A percentile compares a stretch with the other conserved stretches of the same genome.
These are phyloP conservation scores for Xerocomus amazonicus DNA, from an alignment of 1,284 basidiomycete genomes.

Conservation along the genomic window DNA sequence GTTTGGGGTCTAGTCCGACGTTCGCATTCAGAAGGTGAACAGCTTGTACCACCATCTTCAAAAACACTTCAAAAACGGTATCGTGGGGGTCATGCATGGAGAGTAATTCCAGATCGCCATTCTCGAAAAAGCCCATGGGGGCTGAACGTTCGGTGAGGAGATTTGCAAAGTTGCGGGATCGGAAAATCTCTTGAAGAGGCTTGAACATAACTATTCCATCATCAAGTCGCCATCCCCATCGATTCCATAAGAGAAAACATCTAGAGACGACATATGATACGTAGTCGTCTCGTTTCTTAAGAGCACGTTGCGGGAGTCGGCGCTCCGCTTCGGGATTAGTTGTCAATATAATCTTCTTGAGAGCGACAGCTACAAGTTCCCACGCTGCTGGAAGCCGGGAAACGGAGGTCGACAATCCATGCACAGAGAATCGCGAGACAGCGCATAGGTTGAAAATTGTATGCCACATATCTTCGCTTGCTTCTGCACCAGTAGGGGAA, in stretches of 20 bases:
- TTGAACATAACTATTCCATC: constrained; percentile 61
- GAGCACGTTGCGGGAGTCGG: constrained; percentile 35
- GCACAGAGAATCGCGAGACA: constrained; percentile 74
- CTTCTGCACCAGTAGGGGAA: constrained; percentile 40
- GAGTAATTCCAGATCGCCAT: constrained; percentile 57
- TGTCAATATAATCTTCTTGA: constrained; percentile 59
- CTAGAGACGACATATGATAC: constrained; percentile 70
- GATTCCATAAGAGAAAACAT: constrained; percentile 65
- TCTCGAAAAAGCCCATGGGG: constrained; percentile 75
- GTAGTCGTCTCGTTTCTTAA: constrained; percentile 72
- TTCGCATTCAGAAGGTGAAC: constrained; percentile 35
- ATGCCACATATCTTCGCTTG: constrained; percentile 74
- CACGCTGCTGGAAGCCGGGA: constrained; percentile 61
- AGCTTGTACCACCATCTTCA: constrained; percentile 72
- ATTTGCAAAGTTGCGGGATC: constrained; percentile 76
- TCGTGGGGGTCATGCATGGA: constrained; percentile 55
- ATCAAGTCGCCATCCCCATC: constrained; percentile 75
- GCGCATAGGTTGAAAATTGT: constrained; percentile 68
- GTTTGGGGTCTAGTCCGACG: constrained; percentile 33
- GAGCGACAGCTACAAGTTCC: constrained; percentile 56
- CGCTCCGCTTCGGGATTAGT: constrained; percentile 50
- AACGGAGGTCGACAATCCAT: constrained; percentile 54
- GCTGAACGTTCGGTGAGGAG: constrained; percentile 72
- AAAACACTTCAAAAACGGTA: constrained; percentile 75
- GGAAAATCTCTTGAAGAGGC: constrained; percentile 74